phyloP scores from a whole-genome alignment of 2,329 filamentous ascomycete genomes.

The Colletotrichum sp. region DNA sequence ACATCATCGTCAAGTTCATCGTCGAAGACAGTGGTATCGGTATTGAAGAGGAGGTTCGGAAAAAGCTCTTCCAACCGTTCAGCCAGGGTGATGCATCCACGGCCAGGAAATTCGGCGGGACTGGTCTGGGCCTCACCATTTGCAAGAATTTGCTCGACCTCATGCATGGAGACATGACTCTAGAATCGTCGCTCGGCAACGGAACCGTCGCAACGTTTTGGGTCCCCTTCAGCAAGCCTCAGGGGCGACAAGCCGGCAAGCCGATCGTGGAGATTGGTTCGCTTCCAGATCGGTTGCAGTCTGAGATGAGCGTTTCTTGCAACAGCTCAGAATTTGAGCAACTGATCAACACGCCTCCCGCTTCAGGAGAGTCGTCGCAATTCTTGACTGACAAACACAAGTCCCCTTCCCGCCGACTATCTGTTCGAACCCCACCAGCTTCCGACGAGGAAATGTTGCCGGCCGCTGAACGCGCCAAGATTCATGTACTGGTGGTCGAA shows the following conservation, averaged over 20 bases:
- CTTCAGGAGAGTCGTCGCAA: slow-evolving; percentile 12
- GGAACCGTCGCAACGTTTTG: slow-evolving; percentile 79
- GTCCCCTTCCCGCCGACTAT: slow-evolving; percentile 32
- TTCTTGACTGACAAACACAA: slow-evolving; percentile 27
- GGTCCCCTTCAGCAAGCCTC: slow-evolving; percentile 78
- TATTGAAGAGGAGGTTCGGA: slow-evolving; percentile 78
- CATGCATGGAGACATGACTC: slow-evolving; percentile 77
- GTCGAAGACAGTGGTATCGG: slow-evolving; percentile 83
- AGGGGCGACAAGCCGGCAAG: slow-evolving; percentile 45
- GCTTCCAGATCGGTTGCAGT: slow-evolving; percentile 71
- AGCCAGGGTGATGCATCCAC: slow-evolving; percentile 84
- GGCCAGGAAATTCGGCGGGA: slow-evolving; percentile 79
- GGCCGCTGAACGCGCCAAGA: slow-evolving; percentile 62
- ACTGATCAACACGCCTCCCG: slow-evolving; percentile 46
- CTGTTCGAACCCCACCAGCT: slow-evolving; percentile 38
- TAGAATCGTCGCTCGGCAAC: slow-evolving; percentile 69
- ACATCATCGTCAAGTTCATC: slow-evolving; percentile 71
- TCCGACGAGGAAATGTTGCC: slow-evolving; percentile 52
- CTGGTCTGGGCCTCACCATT: slow-evolving; percentile 79
- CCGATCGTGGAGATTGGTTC: slow-evolving; percentile 64
- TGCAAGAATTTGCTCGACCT: slow-evolving; percentile 81
- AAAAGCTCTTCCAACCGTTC: slow-evolving; percentile 79
- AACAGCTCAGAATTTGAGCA: slow-evolving; percentile 69
- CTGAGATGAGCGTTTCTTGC: slow-evolving; percentile 68
- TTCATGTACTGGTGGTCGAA: slow-evolving; percentile 79